These are phyloP conservation scores for Pleoardoris graminearum DNA, from an alignment of 2,329 filamentous ascomycete species.

Conservation along the genomic window DNA sequence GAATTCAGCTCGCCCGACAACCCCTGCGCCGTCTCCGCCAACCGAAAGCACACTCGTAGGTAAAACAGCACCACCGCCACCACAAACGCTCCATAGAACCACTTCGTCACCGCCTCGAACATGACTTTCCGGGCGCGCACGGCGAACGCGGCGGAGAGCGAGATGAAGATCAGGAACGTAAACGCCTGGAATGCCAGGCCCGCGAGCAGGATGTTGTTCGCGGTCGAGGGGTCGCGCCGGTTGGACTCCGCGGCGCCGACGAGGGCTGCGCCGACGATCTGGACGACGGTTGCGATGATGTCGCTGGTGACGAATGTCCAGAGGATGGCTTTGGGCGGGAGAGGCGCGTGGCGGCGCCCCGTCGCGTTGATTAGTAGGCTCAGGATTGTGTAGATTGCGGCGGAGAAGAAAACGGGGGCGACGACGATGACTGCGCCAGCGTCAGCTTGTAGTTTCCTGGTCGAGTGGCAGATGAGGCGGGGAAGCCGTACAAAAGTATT, in stretches of 20 bases:
- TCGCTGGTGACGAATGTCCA: slow-evolving; percentile 60
- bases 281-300: slow-evolving; percentile 57
- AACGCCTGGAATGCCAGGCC: slow-evolving; percentile 61
- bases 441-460: background rate
- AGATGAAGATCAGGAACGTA: slow-evolving; percentile 55
- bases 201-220: slow-evolving; percentile 60
- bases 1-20: slow-evolving; percentile 52
- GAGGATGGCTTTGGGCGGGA: slow-evolving; percentile 54
- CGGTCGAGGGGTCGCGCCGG: slow-evolving; percentile 53
- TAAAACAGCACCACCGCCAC: slow-evolving; percentile 55
- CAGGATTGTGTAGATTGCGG: slow-evolving; percentile 60
- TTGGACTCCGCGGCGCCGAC: slow-evolving; percentile 57
- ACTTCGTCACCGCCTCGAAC: slow-evolving; percentile 32
- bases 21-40: slow-evolving; percentile 60
- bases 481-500: slow-evolving; percentile 55
- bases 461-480: too few relatives aligned
- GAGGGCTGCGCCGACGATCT: slow-evolving; percentile 59
- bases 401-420: slow-evolving; percentile 61
- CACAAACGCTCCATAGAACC: slow-evolving; percentile 51
- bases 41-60: slow-evolving; percentile 57
- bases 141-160: slow-evolving; percentile 50
- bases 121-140: slow-evolving; percentile 42
- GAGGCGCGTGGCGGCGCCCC: slow-evolving; percentile 49
- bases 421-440: slow-evolving; percentile 54
- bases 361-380: slow-evolving; percentile 54